Conservation (phyloP, 441 rosid genomes). For the Geranium incanum region DNA sequence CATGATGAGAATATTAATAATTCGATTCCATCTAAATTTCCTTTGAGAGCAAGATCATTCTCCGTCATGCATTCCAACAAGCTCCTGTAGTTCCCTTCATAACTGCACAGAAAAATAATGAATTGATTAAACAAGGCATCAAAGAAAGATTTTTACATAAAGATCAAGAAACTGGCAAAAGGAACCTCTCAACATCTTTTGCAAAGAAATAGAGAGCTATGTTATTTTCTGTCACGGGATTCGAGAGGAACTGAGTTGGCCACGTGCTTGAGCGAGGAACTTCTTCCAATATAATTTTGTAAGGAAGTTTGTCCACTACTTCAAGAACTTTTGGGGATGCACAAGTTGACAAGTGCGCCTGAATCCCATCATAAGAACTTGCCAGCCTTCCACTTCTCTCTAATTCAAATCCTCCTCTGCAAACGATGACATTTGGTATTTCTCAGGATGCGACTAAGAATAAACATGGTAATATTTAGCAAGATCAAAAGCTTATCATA, state of each 20-base stretch:
- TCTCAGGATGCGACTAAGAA: conserved; percentile 5
- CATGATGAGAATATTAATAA: conserved; percentile 28
- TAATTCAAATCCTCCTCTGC: conserved; percentile 34
- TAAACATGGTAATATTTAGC: not conserved
- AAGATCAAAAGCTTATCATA: not conserved
- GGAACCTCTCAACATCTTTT: conserved; percentile 26
- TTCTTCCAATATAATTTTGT: conserved; percentile 23
- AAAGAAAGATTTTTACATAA: not conserved
- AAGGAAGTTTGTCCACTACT: conserved; percentile 26
- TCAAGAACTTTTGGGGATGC: conserved; percentile 27
- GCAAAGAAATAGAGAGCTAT: conserved; percentile 35
- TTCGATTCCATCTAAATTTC: conserved; percentile 24
- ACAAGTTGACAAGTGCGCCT: conserved; percentile 27
- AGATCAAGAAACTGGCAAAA: not conserved
- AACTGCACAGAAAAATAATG: conserved; percentile 24
- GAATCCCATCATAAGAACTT: conserved; percentile 23
- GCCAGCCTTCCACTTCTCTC: conserved; percentile 19
- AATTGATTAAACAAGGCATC: not conserved
- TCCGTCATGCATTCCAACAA: conserved; percentile 24
- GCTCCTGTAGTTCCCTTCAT: conserved; percentile 23
- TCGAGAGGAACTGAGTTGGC: conserved; percentile 26
- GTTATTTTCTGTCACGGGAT: conserved; percentile 22
- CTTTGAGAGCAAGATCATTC: conserved; percentile 31
- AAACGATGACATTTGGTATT: conserved; percentile 2
- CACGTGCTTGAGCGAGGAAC: conserved; percentile 22